Evolutionary conservation across 1,284 basidiomycete species (phyloP), one percentile per base, ranked within the genome.

Genomic region (Lentinula novae-zelandiae): DNA sequence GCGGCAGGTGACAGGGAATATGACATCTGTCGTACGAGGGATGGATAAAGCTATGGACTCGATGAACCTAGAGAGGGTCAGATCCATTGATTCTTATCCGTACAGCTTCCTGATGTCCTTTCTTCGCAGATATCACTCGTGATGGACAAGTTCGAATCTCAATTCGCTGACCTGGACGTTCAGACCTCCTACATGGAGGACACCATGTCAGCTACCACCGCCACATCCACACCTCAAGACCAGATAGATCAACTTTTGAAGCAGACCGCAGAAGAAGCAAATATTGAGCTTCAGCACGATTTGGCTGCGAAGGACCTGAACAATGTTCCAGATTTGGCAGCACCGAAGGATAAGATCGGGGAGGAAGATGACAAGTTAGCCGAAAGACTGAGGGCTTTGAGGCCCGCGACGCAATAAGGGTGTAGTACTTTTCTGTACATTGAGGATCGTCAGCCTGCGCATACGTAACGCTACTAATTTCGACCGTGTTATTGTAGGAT

Each of bases 21-120:
- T 99, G 96, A 90, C 94, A 8, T 89, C 88, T 31, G 97, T 99
- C 5, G 97, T 99, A 57, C 90, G 89, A 71, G 96, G 96, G 20
- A 98, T 99, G 96, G 97, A 99, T 75, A 93, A 91, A 72, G 97
- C 97, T 4, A 98, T 99, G 97, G 93, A 98, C 71, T 93, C 84
- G 75, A 99, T 99, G 97, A 98, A 99, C 77, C 84, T 99, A 56
- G 97, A 99, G 71, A 82, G 90, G 73, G 96, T 95, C 70, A 70
- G 87, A 79, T 50, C 49, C 27, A 58, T 36, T 13, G 48, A 38
- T 6, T 60, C 58, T 44, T 27, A 38, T 51, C 56, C 58, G 22
- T 55, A 12, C 53, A 44, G 13, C 55, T 27, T 27, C 60, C n/a
- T 57, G 34, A 15, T 44, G 39, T 44, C 60, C 50, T 49, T 64